A percentile compares a stretch with the other conserved stretches of the same genome.
phyloP scores from a whole-genome alignment of 2,329 filamentous ascomycete genomes.

The Huntiella decipiens region DNA sequence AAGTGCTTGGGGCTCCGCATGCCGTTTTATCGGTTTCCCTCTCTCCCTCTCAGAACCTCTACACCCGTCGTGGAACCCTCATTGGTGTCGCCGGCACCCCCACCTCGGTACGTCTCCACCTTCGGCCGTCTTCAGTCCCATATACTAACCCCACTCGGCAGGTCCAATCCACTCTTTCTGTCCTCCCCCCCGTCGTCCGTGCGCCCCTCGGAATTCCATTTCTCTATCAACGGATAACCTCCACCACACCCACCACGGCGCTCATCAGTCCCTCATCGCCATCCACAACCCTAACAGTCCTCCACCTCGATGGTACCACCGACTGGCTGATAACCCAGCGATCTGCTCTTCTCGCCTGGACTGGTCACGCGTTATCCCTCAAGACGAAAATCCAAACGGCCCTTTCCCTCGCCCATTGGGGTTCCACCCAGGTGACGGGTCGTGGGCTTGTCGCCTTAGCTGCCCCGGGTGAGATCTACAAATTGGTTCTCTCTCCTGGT shows the following conservation, averaged over 20 bases:
- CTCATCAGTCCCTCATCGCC: conserved; percentile 76
- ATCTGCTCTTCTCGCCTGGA: conserved; percentile 86
- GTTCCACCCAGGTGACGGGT: conserved; percentile 72
- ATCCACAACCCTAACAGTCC: conserved; percentile 66
- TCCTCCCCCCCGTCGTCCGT: conserved; percentile 68
- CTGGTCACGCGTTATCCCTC: conserved; percentile 64
- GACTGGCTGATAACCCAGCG: conserved; percentile 91
- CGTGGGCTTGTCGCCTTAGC: conserved; percentile 70
- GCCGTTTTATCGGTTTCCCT: conserved; percentile 86
- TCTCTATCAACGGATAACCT: conserved; percentile 79
- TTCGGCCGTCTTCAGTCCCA: not conserved
- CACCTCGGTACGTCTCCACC: conserved; percentile 48
- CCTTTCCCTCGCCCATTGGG: conserved; percentile 74
- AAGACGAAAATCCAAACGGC: conserved; percentile 56
- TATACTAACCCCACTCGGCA: conserved; percentile 18
- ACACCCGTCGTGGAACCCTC: conserved; percentile 77
- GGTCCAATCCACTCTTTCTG: conserved; percentile 74
- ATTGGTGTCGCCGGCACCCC: conserved; percentile 78
- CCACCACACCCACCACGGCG: conserved; percentile 71
- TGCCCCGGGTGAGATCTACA: conserved; percentile 77
- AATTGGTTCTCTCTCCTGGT: conserved; percentile 58
- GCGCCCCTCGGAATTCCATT: conserved; percentile 76
- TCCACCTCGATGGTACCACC: conserved; percentile 79
- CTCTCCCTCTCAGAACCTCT: conserved; percentile 82
- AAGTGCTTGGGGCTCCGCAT: conserved; percentile 79